These are phyloP conservation scores for Corynascus novoguineensis DNA, from an alignment of 495 filamentous ascomycete genomes.

Conservation along the genomic window DNA sequence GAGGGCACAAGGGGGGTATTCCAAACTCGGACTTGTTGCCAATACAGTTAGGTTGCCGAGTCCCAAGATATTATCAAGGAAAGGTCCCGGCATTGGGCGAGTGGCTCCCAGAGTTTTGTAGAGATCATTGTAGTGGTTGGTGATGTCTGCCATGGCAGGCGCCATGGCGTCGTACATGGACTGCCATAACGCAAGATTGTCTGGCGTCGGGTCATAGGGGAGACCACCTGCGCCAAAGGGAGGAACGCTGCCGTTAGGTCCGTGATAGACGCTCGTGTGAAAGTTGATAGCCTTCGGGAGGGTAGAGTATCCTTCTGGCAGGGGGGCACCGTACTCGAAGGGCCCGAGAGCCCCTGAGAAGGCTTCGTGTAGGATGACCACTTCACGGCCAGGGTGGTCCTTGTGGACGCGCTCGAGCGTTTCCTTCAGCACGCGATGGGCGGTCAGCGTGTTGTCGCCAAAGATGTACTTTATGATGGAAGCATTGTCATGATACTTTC, in stretches of 20 bases:
- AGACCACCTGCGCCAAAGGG: slow-evolving; percentile 29
- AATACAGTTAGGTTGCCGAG: slow-evolving; percentile 34
- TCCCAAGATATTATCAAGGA: slow-evolving; percentile 17
- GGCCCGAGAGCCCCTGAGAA: slow-evolving; percentile 27
- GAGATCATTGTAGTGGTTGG: slow-evolving; percentile 25
- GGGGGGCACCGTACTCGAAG: slow-evolving; percentile 22
- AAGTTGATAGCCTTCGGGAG: slow-evolving; percentile 19
- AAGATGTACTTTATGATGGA: slow-evolving; percentile 15
- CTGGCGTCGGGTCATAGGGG: slow-evolving; percentile 14
- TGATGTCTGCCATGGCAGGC: neutral
- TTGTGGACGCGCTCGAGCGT: slow-evolving; percentile 22
- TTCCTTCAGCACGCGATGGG: slow-evolving; percentile 21
- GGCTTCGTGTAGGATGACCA: slow-evolving; percentile 31
- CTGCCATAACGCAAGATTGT: slow-evolving; percentile 17
- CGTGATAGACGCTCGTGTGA: slow-evolving; percentile 18
- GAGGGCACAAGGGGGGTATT: slow-evolving; percentile 7
- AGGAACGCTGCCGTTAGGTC: slow-evolving; percentile 19
- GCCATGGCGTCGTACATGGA: neutral
- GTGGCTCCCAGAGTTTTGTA: slow-evolving; percentile 13
- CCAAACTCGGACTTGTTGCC: slow-evolving; percentile 25
- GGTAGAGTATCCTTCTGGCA: slow-evolving; percentile 12
- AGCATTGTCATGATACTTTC: neutral
- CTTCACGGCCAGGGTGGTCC: slow-evolving; percentile 19
- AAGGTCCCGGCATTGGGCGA: neutral
- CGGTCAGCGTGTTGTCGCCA: slow-evolving; percentile 13